Evolutionary conservation across 129 eudicot species (phyloP).

Genomic region (Deinandra increscens): DNA sequence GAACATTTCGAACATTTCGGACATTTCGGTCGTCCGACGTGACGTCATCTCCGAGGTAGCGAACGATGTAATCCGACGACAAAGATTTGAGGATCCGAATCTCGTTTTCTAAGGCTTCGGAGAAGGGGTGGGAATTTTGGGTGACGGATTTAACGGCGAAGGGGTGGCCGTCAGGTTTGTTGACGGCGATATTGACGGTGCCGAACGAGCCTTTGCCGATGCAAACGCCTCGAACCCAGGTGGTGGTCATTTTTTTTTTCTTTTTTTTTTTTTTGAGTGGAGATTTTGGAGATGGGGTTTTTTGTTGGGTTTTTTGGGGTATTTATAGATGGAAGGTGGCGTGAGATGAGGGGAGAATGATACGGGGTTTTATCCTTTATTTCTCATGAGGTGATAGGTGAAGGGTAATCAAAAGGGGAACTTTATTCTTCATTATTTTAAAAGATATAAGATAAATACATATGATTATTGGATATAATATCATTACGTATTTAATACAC

Average conservation of each 20-base stretch:
- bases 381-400: slow-evolving; percentile 17
- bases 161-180: slow-evolving; percentile 32
- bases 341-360: slow-evolving; percentile 39
- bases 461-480: no score
- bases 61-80: slow-evolving; percentile 51
- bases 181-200: slow-evolving; percentile 50
- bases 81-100: slow-evolving; percentile 45
- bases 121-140: neutral
- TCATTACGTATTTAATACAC: no score
- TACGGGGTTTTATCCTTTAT: slow-evolving; percentile 46
- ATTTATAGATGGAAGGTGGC: slow-evolving; percentile 43
- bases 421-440: neutral
- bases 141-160: slow-evolving; percentile 74
- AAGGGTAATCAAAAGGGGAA: neutral
- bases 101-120: slow-evolving; percentile 58
- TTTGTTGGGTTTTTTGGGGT: slow-evolving; percentile 22
- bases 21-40: slow-evolving; percentile 36
- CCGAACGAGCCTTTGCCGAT: slow-evolving; percentile 76
- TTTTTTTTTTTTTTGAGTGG: no score
- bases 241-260: slow-evolving; percentile 24
- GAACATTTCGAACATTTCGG: no score
- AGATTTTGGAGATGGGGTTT: slow-evolving; percentile 25
- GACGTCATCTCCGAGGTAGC: slow-evolving; percentile 53
- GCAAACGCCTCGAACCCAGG: slow-evolving; percentile 47
- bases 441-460: no score